Base-by-base conservation (phyloP, 495 filamentous ascomycete species). In the Neurospora sp. region DNA sequence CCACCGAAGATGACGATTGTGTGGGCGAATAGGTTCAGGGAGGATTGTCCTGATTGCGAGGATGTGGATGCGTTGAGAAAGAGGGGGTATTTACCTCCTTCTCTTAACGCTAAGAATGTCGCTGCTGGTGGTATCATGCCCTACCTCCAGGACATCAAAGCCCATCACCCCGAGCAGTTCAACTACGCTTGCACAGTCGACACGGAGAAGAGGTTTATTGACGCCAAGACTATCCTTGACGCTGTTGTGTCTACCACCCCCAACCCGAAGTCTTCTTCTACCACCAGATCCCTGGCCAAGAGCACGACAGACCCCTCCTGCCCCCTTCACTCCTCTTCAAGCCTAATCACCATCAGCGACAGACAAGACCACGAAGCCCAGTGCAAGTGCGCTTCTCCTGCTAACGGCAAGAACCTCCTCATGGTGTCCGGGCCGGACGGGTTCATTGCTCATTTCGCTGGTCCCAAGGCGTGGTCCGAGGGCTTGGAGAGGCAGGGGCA, bases 391-490 rank as follows among this genome's bases (percentile, higher is more conserved):
- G 45, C 72, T n/a, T 19, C 8, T n/a, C 39, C 3, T 66, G 19
- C 21, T 43, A 62, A 34, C 11, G 80, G 83, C 6, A 86, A 81
- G 74, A 92, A 89, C 72, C 75, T 96, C 59, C 83, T 98, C 37
- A 82, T 97, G 69, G 84, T 98, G 5, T 94, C 93, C 3, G 96
- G 96, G 0, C 94, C 96, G 0, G 93, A 96, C 54, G 94, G 96
- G 19, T 99, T 98, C 82, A 87, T 98, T 69, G 86, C 85, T 36
- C 87, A 90, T 75, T 91, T 91, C 82, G 92, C 92, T 8, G 95
- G 95, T 6, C 85, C 88, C 5, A 97, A 96, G 81, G 79, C 85
- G 3, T 94, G 90, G 89, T 86, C 85, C 5, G 84, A 85, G 69
- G 93, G 94, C 7, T 83, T 83, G 75, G 92, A 97, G 82, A 82